Evolutionary conservation across 805 yeast species (phyloP).

Genomic region (Starmera amethionina): DNA sequence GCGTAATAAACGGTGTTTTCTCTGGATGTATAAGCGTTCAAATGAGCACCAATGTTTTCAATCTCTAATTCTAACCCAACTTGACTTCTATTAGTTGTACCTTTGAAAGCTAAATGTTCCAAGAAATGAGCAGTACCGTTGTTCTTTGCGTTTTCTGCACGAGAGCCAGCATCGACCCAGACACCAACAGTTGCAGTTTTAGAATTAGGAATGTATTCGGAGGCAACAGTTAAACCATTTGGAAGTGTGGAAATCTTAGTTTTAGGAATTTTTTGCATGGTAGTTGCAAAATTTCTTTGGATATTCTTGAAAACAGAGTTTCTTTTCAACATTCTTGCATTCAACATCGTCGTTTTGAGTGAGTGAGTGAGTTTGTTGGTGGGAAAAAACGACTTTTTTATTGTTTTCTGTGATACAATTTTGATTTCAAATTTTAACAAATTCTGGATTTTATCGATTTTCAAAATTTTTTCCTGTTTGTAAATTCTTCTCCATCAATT

Average conservation of each 20-base stretch:
- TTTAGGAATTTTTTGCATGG: constrained; percentile 21
- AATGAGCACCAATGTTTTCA: constrained; percentile 93
- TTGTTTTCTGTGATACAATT: no score
- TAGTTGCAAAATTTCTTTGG: constrained; percentile 1
- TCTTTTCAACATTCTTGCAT: no score
- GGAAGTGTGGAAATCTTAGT: constrained; percentile 64
- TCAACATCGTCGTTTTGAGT: no score
- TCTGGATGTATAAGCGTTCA: constrained; percentile 97
- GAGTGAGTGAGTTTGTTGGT: no score
- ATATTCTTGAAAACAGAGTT: constrained; percentile 1
- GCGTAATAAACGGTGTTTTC: constrained; percentile 97
- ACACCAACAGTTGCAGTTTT: constrained; percentile 96
- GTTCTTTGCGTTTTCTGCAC: constrained; percentile 78
- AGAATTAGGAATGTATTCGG: constrained; percentile 79
- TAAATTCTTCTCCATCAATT: no score
- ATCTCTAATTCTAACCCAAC: constrained; percentile 81
- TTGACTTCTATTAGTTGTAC: constrained; percentile 77
- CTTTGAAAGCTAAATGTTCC: constrained; percentile 95
- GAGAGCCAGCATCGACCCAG: constrained; percentile 97
- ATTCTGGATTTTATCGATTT: no score
- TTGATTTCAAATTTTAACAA: no score
- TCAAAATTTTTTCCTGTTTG: no score
- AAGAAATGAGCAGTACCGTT: constrained; percentile 97
- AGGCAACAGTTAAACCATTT: constrained; percentile 94
- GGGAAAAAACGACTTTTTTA: no score